Base-by-base conservation (phyloP, 306 rosid genomes). In the Senna siamea region DNA sequence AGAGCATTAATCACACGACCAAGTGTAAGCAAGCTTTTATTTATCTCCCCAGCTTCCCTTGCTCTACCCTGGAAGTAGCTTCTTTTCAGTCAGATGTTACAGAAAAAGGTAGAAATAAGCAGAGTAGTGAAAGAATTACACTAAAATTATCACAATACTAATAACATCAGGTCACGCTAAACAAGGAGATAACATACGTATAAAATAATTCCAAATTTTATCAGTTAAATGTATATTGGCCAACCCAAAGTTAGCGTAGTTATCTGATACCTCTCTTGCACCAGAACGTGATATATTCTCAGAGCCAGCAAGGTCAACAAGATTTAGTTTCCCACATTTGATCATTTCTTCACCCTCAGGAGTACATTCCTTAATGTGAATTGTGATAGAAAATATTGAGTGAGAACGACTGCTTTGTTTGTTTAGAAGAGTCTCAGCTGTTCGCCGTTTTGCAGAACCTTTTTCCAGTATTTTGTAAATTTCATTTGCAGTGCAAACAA, bases 341-440 rank as follows among this genome's bases (percentile, higher is more conserved):
- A 95, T 95, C 97, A 95, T 95, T 81, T 95, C 99, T 82, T 95
- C 99, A 53, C 98, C 99, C 81, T 92, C 99, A 2, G 98, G 99
- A 34, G 99, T 95, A 70, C 96, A 88, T 78, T 95, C 99, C 86
- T 92, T 95, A 32, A 95, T 95, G 78, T 95, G 99, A 85, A 95
- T 95, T 77, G 99, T 95, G 90, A 95, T 86, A 57, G 99, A 95
- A 87, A 95, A 95, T 81, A 95, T 95, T 56, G 99, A 95, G 81
- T 95, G 99, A 26, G 99, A 95, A 57, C 99, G 97, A 69, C 99
- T 95, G 68, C 99, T 95, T 85, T 95, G 99, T 73, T 95, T 95
- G 84, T 95, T 95, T 12, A 95, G 93, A 83, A 95, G 99, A 74
- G 99, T 95, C 87, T 95, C 99, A 14, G 99, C 99, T 12, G 99